phyloP scores from a whole-genome alignment of 1,284 basidiomycete genomes.

The Leccinum olivaceoglutinosum region DNA sequence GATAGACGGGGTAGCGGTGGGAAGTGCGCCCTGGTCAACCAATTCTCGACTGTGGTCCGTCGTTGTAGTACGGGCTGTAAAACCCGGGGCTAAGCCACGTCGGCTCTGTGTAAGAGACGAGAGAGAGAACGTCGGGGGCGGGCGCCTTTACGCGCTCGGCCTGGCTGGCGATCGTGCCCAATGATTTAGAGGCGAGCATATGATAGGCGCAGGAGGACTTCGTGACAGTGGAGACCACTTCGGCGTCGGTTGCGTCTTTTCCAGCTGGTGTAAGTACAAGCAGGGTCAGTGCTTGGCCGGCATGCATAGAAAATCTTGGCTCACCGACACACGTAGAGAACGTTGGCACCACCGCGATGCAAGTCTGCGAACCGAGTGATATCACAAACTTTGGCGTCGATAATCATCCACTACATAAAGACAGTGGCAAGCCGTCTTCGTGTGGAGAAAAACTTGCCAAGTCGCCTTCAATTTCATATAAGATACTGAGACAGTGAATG shows the following conservation, averaged over 20 bases:
- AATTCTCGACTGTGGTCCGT: slow-evolving; percentile 30
- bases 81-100: slow-evolving; percentile 83
- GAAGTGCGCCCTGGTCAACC: no score
- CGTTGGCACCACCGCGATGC: slow-evolving; percentile 64
- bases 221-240: slow-evolving; percentile 77
- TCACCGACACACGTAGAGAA: slow-evolving; percentile 44
- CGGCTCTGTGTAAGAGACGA: slow-evolving; percentile 87
- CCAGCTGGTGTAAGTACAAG: slow-evolving; percentile 38
- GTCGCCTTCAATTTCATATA: slow-evolving; percentile 41
- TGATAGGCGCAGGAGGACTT: slow-evolving; percentile 79
- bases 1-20: no score
- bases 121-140: slow-evolving; percentile 61
- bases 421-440: neutral
- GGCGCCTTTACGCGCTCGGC: slow-evolving; percentile 56
- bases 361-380: slow-evolving; percentile 57
- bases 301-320: slow-evolving; percentile 4
- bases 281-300: neutral
- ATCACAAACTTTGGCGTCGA: slow-evolving; percentile 67
- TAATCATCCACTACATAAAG: slow-evolving; percentile 49
- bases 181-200: slow-evolving; percentile 72
- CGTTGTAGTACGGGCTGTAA: slow-evolving; percentile 81
- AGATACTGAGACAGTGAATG: neutral
- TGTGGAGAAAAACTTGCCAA: slow-evolving; percentile 38
- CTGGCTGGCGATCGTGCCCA: slow-evolving; percentile 67
- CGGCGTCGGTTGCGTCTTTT: slow-evolving; percentile 77